A percentile compares a stretch with the other conserved stretches of the same genome.
phyloP scores from a whole-genome alignment of 2,329 filamentous ascomycete genomes.

The Ophiocordyceps camponoti-saundersi region DNA sequence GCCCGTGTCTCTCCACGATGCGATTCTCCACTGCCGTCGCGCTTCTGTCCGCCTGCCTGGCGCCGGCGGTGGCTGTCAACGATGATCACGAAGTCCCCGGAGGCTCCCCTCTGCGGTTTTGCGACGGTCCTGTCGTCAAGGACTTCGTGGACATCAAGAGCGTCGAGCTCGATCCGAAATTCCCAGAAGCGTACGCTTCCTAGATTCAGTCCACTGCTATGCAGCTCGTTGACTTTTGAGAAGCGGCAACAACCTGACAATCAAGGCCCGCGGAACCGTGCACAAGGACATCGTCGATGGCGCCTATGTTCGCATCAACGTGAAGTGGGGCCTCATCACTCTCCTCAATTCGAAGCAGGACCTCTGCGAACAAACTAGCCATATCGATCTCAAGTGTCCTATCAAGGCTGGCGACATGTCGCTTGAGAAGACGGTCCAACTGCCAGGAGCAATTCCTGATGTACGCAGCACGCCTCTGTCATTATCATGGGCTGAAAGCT shows the following conservation, averaged over 20 bases:
- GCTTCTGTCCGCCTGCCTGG: slow-evolving; percentile 26
- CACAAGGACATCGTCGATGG: slow-evolving; percentile 56
- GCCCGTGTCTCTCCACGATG: slow-evolving; percentile 10
- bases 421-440: slow-evolving; percentile 65
- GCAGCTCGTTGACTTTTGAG: slow-evolving; percentile 8
- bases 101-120: slow-evolving; percentile 72
- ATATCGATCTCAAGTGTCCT: slow-evolving; percentile 81
- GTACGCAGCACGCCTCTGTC: slow-evolving; percentile 33
- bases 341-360: slow-evolving; percentile 68
- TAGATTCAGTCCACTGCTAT: too few species aligned
- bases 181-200: slow-evolving; percentile 58
- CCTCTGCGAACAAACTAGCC: slow-evolving; percentile 75
- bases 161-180: slow-evolving; percentile 74
- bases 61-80: slow-evolving; percentile 24
- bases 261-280: slow-evolving; percentile 65
- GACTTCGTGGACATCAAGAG: slow-evolving; percentile 62
- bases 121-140: slow-evolving; percentile 43
- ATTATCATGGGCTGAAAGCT: slow-evolving; percentile 3
- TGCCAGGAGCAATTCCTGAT: slow-evolving; percentile 76
- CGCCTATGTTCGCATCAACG: slow-evolving; percentile 64
- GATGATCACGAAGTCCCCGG: slow-evolving; percentile 55
- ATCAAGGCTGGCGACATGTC: slow-evolving; percentile 60
- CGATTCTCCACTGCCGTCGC: slow-evolving; percentile 23
- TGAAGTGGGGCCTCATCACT: slow-evolving; percentile 89
- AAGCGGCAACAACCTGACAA: slow-evolving; percentile 63